Percentiles rank a stretch among this genome's conserved stretches.
Evolutionary conservation across 2,329 filamentous ascomycete genomes (phyloP).

Genomic region (Epichloe typhina): DNA sequence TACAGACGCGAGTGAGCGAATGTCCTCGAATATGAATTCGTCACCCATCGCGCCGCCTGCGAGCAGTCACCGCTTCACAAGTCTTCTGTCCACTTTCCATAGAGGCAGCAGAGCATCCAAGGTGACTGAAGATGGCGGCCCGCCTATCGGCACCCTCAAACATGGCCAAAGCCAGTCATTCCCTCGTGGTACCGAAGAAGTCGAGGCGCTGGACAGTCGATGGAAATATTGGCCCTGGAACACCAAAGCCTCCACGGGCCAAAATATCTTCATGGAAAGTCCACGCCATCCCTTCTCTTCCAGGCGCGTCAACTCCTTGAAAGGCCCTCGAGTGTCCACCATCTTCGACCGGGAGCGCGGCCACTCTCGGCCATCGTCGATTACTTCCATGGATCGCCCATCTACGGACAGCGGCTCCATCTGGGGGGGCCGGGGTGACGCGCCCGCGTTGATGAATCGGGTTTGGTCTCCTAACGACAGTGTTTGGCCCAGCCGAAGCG

Average conservation of each 20-base stretch:
- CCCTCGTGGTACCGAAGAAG: conserved; percentile 47
- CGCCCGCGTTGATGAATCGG: conserved; percentile 34
- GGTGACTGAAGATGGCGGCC: conserved; percentile 35
- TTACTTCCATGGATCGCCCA: conserved; percentile 57
- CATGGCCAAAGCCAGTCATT: conserved; percentile 66
- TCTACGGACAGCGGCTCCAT: conserved; percentile 69
- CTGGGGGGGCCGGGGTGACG: conserved; percentile 46
- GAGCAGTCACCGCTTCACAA: conserved; percentile 26
- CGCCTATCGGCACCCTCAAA: conserved; percentile 55
- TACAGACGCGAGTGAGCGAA: conserved; percentile 31
- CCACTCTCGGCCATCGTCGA: conserved; percentile 54
- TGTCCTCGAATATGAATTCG: conserved; percentile 25
- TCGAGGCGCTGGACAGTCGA: conserved; percentile 37
- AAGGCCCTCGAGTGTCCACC: conserved; percentile 34
- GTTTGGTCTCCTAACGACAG: conserved; percentile 52
- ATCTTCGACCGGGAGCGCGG: conserved; percentile 42
- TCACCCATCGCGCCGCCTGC: conserved; percentile 24
- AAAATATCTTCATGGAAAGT: conserved; percentile 23
- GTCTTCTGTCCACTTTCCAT: conserved; percentile 46
- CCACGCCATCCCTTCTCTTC: conserved; percentile 25
- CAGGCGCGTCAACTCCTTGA: conserved; percentile 32
- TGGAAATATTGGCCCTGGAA: conserved; percentile 48
- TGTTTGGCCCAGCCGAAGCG: conserved; percentile 46
- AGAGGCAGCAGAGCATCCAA: conserved; percentile 47
- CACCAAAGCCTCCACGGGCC: conserved; percentile 36